Base-by-base conservation (phyloP, 805 yeast genomes). In the Candida sithepensis region DNA sequence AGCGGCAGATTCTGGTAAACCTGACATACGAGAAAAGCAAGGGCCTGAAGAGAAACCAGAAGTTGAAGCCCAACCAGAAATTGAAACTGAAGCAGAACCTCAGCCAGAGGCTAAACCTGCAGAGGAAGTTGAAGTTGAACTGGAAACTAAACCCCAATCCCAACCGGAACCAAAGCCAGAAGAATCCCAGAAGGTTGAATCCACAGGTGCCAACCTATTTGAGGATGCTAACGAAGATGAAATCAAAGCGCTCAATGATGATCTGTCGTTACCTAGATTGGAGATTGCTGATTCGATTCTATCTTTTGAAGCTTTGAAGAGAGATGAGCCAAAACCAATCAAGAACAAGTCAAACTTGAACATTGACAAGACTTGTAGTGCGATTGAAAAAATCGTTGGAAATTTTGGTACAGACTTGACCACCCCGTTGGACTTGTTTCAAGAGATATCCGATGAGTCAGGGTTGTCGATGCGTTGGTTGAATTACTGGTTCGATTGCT, bases 401-500 rank as follows among this genome's bases (percentile, higher is more conserved):
- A 54, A 52, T 24, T 61, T 59, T 44, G 61, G 61, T 3, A 60
- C 63, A 18, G 52, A 57, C 3, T 47, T 54, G 37, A 53, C 55
- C 7, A 57, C 66, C 7, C 55, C 66, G 0, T 56, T 52, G 41
- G 66, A 61, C 8, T 52, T 65, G 39, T 63, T 60, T 48, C 58
- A 61, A 41, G 58, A 54, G 13, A 49, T 64, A 44, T 54, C 58
- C 45, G 65, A 62, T 42, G 57, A 55, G 41, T 59, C 64, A 12
- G 66, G 66, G 1, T 46, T 65, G 21, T 60, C 64, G 4, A 43
- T 60, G 54, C 56, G 61, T 40, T 65, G 69, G 69, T 51, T 61
- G 22, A 58, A 57, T 37, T 61, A 61, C 42, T 65, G 69, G 69
- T 65, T 60, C 54, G 66, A 63, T 44, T 63, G 67, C 43, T 63